A percentile compares a stretch with the other conserved stretches of the same genome.
Conservation (phyloP, 805 yeast genomes). For the Candida tammaniensis region DNA sequence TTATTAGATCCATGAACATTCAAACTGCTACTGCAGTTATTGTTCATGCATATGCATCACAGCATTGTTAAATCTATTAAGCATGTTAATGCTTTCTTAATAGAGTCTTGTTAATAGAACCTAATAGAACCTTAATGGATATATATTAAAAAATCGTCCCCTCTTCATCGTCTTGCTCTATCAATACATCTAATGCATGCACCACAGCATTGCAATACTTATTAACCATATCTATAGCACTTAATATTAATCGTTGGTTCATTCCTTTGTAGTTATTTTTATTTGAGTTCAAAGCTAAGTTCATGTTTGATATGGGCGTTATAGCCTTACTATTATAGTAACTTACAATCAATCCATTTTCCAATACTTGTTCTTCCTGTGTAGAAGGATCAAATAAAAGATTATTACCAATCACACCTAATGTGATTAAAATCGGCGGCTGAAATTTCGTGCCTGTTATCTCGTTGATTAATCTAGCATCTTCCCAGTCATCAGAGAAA, state of each 20-base stretch:
- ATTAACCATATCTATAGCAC: constrained; percentile 57
- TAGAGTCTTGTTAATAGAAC: no score
- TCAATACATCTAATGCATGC: constrained; percentile 50
- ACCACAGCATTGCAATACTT: constrained; percentile 63
- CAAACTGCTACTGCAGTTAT: constrained; percentile 96
- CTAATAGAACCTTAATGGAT: background rate
- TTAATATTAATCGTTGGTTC: constrained; percentile 42
- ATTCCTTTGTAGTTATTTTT: constrained; percentile 55
- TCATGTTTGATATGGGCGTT: constrained; percentile 71
- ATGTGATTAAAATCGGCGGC: constrained; percentile 75
- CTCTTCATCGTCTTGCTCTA: constrained; percentile 39
- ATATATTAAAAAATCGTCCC: constrained; percentile 21
- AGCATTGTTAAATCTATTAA: constrained; percentile 45
- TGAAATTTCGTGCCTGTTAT: constrained; percentile 29
- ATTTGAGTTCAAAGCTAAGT: constrained; percentile 50
- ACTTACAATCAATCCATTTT: constrained; percentile 74
- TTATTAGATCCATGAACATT: constrained; percentile 91
- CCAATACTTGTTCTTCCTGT: constrained; percentile 87
- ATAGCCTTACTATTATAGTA: constrained; percentile 67
- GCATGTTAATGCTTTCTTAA: background rate
- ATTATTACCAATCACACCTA: constrained; percentile 70
- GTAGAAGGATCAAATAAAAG: constrained; percentile 80
- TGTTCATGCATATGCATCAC: constrained; percentile 83
- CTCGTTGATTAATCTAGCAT: constrained; percentile 45
- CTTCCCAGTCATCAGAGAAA: constrained; percentile 84